Evolutionary conservation across 1,284 basidiomycete species (phyloP).

Genomic region (Amylostereum areolatum): DNA sequence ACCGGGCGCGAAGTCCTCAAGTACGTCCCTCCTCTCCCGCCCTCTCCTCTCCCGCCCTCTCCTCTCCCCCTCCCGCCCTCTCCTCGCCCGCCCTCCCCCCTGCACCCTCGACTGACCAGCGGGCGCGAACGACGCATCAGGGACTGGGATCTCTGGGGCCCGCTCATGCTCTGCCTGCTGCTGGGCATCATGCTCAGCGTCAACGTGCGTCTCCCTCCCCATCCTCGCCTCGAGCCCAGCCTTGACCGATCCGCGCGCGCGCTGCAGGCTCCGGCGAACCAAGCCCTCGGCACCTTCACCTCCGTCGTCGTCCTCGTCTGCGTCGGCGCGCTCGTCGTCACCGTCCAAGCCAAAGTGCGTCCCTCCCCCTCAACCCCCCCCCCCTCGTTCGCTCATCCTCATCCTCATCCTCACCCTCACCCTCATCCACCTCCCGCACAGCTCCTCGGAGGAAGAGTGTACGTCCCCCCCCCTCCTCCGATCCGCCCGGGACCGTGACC

Average conservation of each 20-base stretch:
- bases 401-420: not conserved
- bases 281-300: slow-evolving; percentile 87
- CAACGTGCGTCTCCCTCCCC: slow-evolving; percentile 56
- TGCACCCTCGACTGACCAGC: no score
- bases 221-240: no score
- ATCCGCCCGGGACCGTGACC: slow-evolving; percentile 1
- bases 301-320: slow-evolving; percentile 89
- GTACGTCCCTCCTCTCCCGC: slow-evolving; percentile 27
- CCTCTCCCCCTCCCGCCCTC: no score
- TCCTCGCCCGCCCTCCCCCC: no score
- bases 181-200: slow-evolving; percentile 86
- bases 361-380: not conserved
- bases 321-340: slow-evolving; percentile 83
- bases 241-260: slow-evolving; percentile 6
- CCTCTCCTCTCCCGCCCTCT: no score
- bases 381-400: slow-evolving; percentile 6
- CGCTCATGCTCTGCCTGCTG: slow-evolving; percentile 78
- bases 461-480: slow-evolving; percentile 22
- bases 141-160: slow-evolving; percentile 97
- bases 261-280: slow-evolving; percentile 70
- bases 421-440: slow-evolving; percentile 20
- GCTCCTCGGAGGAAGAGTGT: slow-evolving; percentile 94
- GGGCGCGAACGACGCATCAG: slow-evolving; percentile 28
- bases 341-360: slow-evolving; percentile 82
- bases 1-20: slow-evolving; percentile 74